Evolutionary conservation across 352 stramenopile genomes (phyloP), one percentile per base, ranked within the genome.

Genomic region (Phytophthora pini): DNA sequence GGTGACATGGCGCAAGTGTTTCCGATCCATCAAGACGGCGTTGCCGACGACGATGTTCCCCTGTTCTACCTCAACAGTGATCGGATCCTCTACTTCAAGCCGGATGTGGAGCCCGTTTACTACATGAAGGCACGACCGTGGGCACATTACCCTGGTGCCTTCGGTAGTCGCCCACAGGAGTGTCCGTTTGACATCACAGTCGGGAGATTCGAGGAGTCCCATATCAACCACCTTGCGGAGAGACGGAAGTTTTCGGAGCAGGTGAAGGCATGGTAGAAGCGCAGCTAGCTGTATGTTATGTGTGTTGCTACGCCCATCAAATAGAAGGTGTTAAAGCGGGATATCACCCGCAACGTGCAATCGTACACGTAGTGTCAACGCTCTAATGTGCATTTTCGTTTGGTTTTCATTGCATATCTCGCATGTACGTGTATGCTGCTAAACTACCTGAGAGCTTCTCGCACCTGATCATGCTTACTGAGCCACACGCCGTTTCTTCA

Each of bases 401-500:
- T 50, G 39, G 6, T 59, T 59, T 59, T 50, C 27, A 38, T 59
- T 43, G n/a, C 26, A 40, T 27, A 54, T 53, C 46, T 41, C 29
- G 47, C 32, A 41, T 53, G 15, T 31, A 39, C n/a, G 7, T 55
- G 32, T 29, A 55, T 40, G 48, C 45, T 57, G 41, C 58, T 60
- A 67, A 54, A 39, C 54, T 50, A 64, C 46, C 31, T 56, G 29
- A 51, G 61, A 11, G 54, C 39, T 53, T 36, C 12, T 64, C 38
- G 22, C 40, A 20, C 9, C 43, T 55, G 12, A n/a, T n/a, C 34
- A 17, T 27, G 50, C 47, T 70, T 77, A 84, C 38, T 84, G 68
- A 63, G 65, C 65, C 39, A 90, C 77, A 56, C 81, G 81, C 38
- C 74, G 76, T 68, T 91, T 92, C 68, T 93, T 93, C 44, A 95